Evolutionary conservation across 2,329 filamentous ascomycete genomes (phyloP).

Genomic region (Alternaria brassicae): DNA sequence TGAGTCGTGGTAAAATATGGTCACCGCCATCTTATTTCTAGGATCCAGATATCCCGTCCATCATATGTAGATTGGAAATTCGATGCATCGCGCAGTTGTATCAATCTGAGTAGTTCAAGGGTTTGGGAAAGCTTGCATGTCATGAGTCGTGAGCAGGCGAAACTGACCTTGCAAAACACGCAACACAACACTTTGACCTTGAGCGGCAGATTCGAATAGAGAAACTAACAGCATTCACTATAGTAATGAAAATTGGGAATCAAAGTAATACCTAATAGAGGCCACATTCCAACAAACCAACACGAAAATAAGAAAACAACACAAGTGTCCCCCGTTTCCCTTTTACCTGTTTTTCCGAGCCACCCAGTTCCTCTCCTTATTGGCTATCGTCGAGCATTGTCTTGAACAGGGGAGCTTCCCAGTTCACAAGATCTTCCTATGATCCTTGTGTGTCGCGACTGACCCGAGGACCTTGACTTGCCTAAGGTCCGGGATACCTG

Average conservation of each 20-base stretch:
- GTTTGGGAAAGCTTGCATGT: not conserved
- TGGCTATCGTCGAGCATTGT: not conserved
- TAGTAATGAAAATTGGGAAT: not conserved
- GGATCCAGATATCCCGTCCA: not conserved
- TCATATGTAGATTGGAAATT: not conserved
- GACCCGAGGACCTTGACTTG: not conserved
- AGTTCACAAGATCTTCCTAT: not conserved
- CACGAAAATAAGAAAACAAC: not conserved
- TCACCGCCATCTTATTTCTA: not conserved
- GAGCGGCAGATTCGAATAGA: not conserved
- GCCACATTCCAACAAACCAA: not conserved
- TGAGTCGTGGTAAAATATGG: not conserved
- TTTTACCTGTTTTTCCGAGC: constrained; percentile 1
- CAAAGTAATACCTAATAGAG: not conserved
- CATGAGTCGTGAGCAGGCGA: not conserved
- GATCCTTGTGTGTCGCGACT: not conserved
- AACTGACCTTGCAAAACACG: not conserved
- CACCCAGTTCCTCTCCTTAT: not conserved
- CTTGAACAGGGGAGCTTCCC: not conserved
- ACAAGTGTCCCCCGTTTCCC: not conserved
- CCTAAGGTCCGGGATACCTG: constrained; percentile 44
- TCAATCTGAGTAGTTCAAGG: not conserved
- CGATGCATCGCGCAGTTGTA: not conserved
- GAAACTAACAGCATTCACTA: not conserved
- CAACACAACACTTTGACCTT: not conserved